Evolutionary conservation across 345 rosid species (phyloP).

Genomic region (Citrus australasica): DNA sequence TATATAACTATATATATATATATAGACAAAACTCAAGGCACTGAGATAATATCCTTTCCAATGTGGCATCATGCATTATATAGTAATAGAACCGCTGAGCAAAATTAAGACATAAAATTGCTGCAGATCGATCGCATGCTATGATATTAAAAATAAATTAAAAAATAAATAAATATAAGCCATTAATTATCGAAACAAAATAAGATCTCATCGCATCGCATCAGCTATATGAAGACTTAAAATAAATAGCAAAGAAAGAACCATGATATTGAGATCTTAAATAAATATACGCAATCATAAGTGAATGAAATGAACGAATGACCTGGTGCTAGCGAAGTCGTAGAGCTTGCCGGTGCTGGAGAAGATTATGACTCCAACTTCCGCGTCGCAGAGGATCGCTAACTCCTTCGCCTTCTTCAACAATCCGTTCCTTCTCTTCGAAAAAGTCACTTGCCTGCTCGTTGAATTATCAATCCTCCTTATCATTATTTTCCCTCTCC

Average conservation of each 20-base stretch:
- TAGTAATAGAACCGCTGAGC: too few species aligned
- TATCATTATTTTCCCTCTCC: slow-evolving; percentile 62
- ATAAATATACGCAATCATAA: too few species aligned
- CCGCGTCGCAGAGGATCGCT: slow-evolving; percentile 54
- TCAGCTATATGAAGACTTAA: neutral
- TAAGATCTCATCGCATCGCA: neutral
- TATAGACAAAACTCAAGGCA: too few species aligned
- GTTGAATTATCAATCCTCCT: slow-evolving; percentile 59
- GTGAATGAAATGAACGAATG: slow-evolving; percentile 4
- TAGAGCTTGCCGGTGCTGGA: slow-evolving; percentile 52
- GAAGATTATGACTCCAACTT: slow-evolving; percentile 54
- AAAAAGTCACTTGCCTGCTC: slow-evolving; percentile 61
- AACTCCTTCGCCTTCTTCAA: slow-evolving; percentile 60
- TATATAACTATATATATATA: too few species aligned
- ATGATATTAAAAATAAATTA: too few species aligned
- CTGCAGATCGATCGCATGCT: too few species aligned
- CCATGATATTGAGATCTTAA: neutral
- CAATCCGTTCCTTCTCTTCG: slow-evolving; percentile 50
- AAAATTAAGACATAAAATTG: too few species aligned
- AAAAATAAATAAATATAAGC: too few species aligned
- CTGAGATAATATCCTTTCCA: too few species aligned
- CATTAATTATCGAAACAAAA: too few species aligned
- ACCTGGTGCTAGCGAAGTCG: slow-evolving; percentile 57
- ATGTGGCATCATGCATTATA: too few species aligned
- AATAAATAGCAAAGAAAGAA: neutral